phyloP scores from a whole-genome alignment of 1,139 yeast species.

The Candida labiduridarum region DNA sequence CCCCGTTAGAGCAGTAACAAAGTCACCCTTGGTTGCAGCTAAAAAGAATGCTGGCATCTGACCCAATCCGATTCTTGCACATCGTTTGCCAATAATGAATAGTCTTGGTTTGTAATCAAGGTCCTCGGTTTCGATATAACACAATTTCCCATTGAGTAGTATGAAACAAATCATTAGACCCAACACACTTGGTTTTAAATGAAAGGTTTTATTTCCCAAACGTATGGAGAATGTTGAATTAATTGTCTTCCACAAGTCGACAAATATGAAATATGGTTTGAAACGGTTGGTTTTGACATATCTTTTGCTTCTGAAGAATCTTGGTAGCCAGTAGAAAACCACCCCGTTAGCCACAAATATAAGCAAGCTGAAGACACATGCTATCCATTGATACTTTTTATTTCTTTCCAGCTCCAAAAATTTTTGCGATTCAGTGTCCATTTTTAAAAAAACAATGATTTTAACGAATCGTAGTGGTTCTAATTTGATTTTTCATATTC shows the following conservation, averaged over 20 bases:
- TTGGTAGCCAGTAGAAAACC: conserved; percentile 46
- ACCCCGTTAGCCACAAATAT: conserved; percentile 41
- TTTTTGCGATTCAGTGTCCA: conserved; percentile 19
- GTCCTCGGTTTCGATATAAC: conserved; percentile 35
- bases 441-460: not conserved
- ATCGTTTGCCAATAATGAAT: conserved; percentile 46
- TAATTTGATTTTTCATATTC: not conserved
- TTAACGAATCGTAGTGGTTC: not conserved
- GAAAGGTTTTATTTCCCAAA: conserved; percentile 17
- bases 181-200: conserved; percentile 45
- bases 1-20: conserved; percentile 44
- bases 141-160: conserved; percentile 31
- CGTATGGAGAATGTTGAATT: conserved; percentile 25
- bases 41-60: conserved; percentile 43
- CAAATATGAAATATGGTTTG: conserved; percentile 25
- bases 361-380: conserved; percentile 29
- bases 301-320: conserved; percentile 20
- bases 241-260: conserved; percentile 31
- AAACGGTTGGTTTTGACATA: conserved; percentile 14
- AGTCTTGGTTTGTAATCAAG: conserved; percentile 39
- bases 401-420: conserved; percentile 40
- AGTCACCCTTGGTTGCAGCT: conserved; percentile 41
- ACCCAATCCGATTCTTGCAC: conserved; percentile 46
- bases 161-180: conserved; percentile 29
- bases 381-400: conserved; percentile 38